Base-by-base conservation (phyloP, 2,329 filamentous ascomycete genomes). In the Teratosphaeria viscida region DNA sequence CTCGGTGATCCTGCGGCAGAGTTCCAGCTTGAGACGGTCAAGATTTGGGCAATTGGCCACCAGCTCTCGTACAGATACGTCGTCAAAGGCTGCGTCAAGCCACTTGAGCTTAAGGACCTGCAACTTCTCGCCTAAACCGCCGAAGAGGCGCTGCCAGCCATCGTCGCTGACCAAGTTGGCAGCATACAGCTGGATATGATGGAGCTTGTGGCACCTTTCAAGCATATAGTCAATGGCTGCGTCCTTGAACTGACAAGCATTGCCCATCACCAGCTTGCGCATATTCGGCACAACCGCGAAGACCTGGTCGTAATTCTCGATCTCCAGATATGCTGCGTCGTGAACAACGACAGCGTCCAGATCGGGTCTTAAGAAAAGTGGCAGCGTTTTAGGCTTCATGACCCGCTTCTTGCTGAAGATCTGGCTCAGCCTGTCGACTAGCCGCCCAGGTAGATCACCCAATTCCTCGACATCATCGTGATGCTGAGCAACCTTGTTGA, bases 201-300 rank as follows among this genome's bases (percentile, higher is more conserved):
- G 82, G n/a, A 96, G 78, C 8, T 81, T 74, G 56, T 84, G 82
- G 56, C 88, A 81, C 55, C 89, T 88, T 59, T 85, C 85, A 23
- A 89, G 78, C 68, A 96, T 82, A 71, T 92, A 96, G 57, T 90
- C 83, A 73, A 96, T 81, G 52, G 91, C 88, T 47, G 80, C 79
- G 68, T 96, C 88, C 73, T 95, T 96, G 79, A 96, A 87, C 70
- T 96, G 92, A 56, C 94, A 89, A n/a, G 87, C 90, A 68, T 92
- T 92, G 55, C 88, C 85, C 11, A 95, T 77, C 64, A 90, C 88
- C 59, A 96, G 79, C 52, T 81, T 81, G 66, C 84, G 84, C 58
- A 96, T 77, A 5, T 79, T 79, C 0, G 89, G 85, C 60, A 88
- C 85, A 2, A 85, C 81, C 57, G 90, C 87, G 63, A 96, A 91